A percentile compares a stretch with the other conserved stretches of the same genome.
Conservation (phyloP, 2,329 filamentous ascomycete genomes). For the Triangularia setosa region DNA sequence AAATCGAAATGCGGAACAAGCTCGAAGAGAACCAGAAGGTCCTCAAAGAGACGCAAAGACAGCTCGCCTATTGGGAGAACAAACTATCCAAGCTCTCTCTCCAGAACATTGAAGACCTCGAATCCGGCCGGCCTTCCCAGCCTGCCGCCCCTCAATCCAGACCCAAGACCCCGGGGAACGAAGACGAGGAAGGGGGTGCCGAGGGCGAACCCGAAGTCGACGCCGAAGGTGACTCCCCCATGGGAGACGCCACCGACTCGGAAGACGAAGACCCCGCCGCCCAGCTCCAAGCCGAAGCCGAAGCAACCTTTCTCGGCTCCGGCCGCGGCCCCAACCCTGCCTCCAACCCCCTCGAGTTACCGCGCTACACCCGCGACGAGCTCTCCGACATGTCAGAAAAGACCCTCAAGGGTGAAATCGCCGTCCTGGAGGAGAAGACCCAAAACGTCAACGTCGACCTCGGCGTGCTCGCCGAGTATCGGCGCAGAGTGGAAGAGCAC, state of each 20-base stretch:
- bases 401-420: slow-evolving; percentile 58
- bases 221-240: slow-evolving; percentile 21
- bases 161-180: slow-evolving; percentile 26
- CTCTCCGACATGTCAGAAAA: slow-evolving; percentile 63
- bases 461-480: slow-evolving; percentile 57
- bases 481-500: slow-evolving; percentile 38
- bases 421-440: slow-evolving; percentile 63
- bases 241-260: slow-evolving; percentile 22
- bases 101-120: slow-evolving; percentile 73
- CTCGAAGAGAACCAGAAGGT: slow-evolving; percentile 94
- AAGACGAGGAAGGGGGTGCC: slow-evolving; percentile 23
- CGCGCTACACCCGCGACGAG: slow-evolving; percentile 71
- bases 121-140: slow-evolving; percentile 33
- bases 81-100: slow-evolving; percentile 80
- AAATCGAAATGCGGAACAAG: slow-evolving; percentile 98
- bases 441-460: slow-evolving; percentile 86
- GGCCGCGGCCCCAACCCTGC: slow-evolving; percentile 16
- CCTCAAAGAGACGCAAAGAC: slow-evolving; percentile 79
- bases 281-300: slow-evolving; percentile 32
- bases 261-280: slow-evolving; percentile 25
- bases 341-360: slow-evolving; percentile 56
- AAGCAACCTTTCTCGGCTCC: slow-evolving; percentile 24
- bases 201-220: slow-evolving; percentile 30
- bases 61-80: slow-evolving; percentile 80
- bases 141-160: slow-evolving; percentile 18